Conservation (phyloP, 176 grass and related monocot species). For the Elymus sibiricus region DNA sequence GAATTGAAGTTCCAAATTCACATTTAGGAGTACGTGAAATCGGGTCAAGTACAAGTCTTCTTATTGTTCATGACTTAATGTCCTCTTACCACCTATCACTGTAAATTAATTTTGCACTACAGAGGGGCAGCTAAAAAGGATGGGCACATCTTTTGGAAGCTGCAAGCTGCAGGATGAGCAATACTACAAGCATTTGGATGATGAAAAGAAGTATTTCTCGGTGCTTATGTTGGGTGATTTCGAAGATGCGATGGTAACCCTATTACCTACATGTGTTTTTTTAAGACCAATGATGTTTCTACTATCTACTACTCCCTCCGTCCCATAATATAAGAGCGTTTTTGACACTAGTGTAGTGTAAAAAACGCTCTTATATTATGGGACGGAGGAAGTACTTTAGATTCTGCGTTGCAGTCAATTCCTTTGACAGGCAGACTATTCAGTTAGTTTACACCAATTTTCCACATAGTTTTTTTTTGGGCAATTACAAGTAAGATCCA, state of each 20-base stretch:
- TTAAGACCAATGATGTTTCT: background rate
- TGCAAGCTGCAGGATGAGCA: background rate
- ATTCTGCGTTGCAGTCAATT: background rate
- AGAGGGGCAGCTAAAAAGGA: background rate
- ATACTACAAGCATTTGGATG: background rate
- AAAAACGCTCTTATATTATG: no score
- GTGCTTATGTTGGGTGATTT: conserved; percentile 9
- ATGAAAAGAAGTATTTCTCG: background rate
- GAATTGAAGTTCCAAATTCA: no score
- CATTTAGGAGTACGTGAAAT: no score
- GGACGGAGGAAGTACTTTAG: no score
- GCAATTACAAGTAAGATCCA: background rate
- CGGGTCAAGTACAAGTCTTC: no score
- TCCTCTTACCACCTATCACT: background rate
- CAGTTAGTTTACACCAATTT: background rate
- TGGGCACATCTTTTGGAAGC: background rate
- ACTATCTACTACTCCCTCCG: background rate
- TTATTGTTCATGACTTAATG: no score
- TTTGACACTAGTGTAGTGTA: no score
- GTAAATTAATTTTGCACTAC: background rate
- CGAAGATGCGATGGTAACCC: background rate
- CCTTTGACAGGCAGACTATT: background rate
- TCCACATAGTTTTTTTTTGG: background rate
- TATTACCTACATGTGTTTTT: background rate
- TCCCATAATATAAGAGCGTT: no score